A percentile compares a stretch with the other conserved stretches of the same genome.
These are phyloP conservation scores for Volvox reticuliferus DNA, from an alignment of 139 green algal species.

Conservation along the genomic window DNA sequence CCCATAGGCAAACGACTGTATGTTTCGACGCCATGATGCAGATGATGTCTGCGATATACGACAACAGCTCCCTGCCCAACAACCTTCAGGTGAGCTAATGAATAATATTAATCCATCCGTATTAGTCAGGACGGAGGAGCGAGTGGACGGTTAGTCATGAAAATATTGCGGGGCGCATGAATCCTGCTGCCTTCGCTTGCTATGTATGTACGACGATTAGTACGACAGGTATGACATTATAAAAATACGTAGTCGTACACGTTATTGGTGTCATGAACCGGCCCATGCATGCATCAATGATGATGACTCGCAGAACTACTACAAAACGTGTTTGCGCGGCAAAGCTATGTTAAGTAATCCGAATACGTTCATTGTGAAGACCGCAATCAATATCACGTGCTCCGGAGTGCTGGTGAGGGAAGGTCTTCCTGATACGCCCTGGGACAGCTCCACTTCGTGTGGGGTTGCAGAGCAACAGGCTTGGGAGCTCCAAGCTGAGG, in stretches of 20 bases:
- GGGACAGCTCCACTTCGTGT: neutral
- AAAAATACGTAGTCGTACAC: too few relatives aligned
- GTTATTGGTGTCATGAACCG: too few relatives aligned
- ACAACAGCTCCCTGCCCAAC: neutral
- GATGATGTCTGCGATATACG: neutral
- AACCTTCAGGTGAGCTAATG: neutral
- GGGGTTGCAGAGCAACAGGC: neutral
- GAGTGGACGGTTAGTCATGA: too few relatives aligned
- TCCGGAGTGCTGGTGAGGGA: neutral
- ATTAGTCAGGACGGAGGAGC: too few relatives aligned
- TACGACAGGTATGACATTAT: too few relatives aligned
- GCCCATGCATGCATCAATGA: too few relatives aligned
- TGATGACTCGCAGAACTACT: slow-evolving; percentile 20
- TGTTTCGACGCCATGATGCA: neutral
- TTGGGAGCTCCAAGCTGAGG: neutral
- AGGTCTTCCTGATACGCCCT: neutral
- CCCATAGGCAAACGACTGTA: too few relatives aligned
- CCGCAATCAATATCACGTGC: neutral
- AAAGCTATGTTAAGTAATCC: neutral
- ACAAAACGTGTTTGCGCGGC: neutral
- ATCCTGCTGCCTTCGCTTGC: too few relatives aligned
- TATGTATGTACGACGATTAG: too few relatives aligned
- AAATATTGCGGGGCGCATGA: too few relatives aligned
- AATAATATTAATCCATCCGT: too few relatives aligned
- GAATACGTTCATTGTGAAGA: neutral